Evolutionary conservation across 139 green algal genomes (phyloP).

Genomic region (Penium margaritaceum): DNA sequence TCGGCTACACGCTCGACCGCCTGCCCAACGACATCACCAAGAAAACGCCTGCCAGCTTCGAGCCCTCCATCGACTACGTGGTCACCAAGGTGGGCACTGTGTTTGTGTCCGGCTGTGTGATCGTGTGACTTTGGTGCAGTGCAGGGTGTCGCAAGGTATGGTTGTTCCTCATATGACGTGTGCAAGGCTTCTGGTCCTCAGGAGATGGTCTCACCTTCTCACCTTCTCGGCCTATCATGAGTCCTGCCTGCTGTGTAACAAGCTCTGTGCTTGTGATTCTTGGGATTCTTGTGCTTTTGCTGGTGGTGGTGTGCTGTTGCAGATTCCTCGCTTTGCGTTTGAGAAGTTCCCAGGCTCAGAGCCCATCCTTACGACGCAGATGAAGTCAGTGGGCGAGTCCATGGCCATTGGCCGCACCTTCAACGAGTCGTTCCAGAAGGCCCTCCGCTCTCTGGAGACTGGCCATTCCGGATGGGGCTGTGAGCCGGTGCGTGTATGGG

Average conservation of each 20-base stretch:
- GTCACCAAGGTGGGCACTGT: constrained; percentile 74
- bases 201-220: too few relatives aligned
- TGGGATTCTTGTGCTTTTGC: too few relatives aligned
- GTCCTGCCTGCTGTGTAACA: too few relatives aligned
- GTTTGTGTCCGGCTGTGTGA: too few relatives aligned
- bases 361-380: constrained; percentile 79
- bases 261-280: too few relatives aligned
- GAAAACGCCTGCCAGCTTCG: constrained; percentile 95
- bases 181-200: too few relatives aligned
- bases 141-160: too few relatives aligned
- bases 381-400: constrained; percentile 84
- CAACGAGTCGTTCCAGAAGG: constrained; percentile 95
- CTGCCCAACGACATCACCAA: constrained; percentile 93
- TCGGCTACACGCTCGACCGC: constrained; percentile 90
- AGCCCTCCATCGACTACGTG: constrained; percentile 99
- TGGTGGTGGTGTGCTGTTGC: too few relatives aligned
- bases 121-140: too few relatives aligned
- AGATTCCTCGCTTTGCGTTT: constrained; percentile 88
- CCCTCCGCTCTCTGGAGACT: constrained; percentile 84
- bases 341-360: constrained; percentile 95
- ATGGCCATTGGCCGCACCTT: constrained; percentile 98
- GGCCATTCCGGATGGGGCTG: constrained; percentile 45
- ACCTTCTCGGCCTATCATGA: too few relatives aligned
- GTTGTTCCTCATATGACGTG: too few relatives aligned
- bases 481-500: too few relatives aligned